A percentile compares a stretch with the other conserved stretches of the same genome.
phyloP scores from a whole-genome alignment of 2,329 filamentous ascomycete species.

The Epichloe baconii region DNA sequence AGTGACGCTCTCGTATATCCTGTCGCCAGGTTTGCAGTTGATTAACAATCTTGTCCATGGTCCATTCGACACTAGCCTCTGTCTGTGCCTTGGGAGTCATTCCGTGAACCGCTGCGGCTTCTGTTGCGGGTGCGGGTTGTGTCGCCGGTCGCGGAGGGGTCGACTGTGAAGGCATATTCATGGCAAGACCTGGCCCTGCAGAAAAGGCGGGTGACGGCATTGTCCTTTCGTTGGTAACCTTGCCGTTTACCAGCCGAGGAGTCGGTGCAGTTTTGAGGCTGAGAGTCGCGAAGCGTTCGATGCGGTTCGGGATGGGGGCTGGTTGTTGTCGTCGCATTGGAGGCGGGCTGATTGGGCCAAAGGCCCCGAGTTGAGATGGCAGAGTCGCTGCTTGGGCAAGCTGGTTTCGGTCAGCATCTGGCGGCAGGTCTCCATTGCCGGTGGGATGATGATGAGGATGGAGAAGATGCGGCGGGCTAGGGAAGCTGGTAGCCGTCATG shows the following conservation, averaged over 20 bases:
- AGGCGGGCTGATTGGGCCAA: constrained; percentile 17
- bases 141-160: constrained; percentile 10
- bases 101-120: constrained; percentile 6
- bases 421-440: background rate
- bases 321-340: constrained; percentile 12
- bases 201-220: background rate
- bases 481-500: background rate
- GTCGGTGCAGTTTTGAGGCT: background rate
- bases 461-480: background rate
- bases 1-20: constrained; percentile 33
- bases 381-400: background rate
- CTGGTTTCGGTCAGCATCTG: background rate
- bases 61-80: constrained; percentile 23
- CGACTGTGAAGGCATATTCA: constrained; percentile 6
- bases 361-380: constrained; percentile 1
- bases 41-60: constrained; percentile 28
- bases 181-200: background rate
- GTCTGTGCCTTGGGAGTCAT: constrained; percentile 12
- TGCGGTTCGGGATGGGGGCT: background rate
- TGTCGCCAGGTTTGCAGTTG: constrained; percentile 26
- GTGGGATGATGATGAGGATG: background rate
- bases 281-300: constrained; percentile 1
- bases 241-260: background rate
- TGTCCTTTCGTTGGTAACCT: background rate
- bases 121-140: background rate